phyloP scores from a whole-genome alignment of 345 rosid genomes.

The Linum trigynum region DNA sequence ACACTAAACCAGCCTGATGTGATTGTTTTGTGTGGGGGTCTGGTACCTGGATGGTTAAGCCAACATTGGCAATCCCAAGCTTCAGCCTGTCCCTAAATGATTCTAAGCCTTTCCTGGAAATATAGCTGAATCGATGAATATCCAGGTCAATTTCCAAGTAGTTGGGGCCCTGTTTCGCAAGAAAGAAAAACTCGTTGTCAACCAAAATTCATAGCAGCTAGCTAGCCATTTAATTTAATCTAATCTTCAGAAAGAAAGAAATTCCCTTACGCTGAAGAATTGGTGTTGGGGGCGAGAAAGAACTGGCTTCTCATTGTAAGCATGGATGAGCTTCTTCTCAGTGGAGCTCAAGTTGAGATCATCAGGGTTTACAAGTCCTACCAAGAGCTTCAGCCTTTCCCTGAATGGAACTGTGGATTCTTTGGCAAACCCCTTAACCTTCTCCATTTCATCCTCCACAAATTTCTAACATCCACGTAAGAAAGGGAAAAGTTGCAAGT shows the following conservation, averaged over 20 bases:
- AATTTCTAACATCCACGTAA: slow-evolving; percentile 41
- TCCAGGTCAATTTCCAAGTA: slow-evolving; percentile 95
- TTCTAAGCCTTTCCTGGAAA: slow-evolving; percentile 85
- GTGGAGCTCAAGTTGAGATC: slow-evolving; percentile 69
- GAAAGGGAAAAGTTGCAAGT: background rate
- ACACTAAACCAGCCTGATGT: background rate
- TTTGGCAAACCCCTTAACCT: slow-evolving; percentile 72
- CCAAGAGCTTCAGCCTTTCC: slow-evolving; percentile 82
- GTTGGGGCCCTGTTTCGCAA: slow-evolving; percentile 50
- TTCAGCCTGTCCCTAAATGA: slow-evolving; percentile 75
- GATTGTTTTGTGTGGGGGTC: slow-evolving; percentile 1
- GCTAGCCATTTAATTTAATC: too few species aligned
- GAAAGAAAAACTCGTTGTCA: background rate
- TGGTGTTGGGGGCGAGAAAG: slow-evolving; percentile 95
- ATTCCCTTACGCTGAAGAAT: slow-evolving; percentile 44
- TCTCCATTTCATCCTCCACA: slow-evolving; percentile 80
- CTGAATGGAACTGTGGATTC: slow-evolving; percentile 65
- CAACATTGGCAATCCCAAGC: slow-evolving; percentile 65
- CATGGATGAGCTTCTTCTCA: slow-evolving; percentile 68
- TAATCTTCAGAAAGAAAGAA: too few species aligned
- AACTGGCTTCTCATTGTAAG: slow-evolving; percentile 87
- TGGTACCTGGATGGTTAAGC: slow-evolving; percentile 81
- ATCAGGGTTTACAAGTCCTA: slow-evolving; percentile 76
- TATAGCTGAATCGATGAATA: slow-evolving; percentile 84
- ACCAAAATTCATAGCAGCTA: background rate